Conservation (phyloP, 176 grass and related monocot genomes). For the Phoenix roebelenii region DNA sequence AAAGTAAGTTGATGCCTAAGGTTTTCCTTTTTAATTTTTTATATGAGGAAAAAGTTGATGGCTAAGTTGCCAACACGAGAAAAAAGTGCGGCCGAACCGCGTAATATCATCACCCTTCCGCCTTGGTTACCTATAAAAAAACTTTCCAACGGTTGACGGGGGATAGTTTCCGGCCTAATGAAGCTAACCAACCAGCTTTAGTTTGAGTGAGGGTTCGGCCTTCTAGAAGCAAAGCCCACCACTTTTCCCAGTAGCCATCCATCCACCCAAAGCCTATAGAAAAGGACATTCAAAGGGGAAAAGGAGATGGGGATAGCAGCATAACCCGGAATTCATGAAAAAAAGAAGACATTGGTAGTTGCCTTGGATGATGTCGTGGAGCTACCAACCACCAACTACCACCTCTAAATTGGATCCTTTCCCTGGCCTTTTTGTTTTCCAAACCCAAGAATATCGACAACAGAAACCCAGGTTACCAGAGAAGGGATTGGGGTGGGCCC, state of each 20-base stretch:
- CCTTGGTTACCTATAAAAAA: too few species aligned
- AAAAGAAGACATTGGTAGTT: slow-evolving; percentile 13
- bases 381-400: slow-evolving; percentile 51
- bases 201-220: slow-evolving; percentile 15
- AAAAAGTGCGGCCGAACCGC: too few species aligned
- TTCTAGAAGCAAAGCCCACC: slow-evolving; percentile 46
- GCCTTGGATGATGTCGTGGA: slow-evolving; percentile 39
- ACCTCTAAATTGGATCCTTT: slow-evolving; percentile 20
- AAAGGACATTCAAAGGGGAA: slow-evolving; percentile 20
- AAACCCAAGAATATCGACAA: slow-evolving; percentile 1
- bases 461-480: not conserved
- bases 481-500: not conserved
- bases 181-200: too few species aligned
- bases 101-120: too few species aligned
- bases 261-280: slow-evolving; percentile 17
- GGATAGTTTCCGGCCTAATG: slow-evolving; percentile 13
- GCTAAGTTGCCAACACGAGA: too few species aligned
- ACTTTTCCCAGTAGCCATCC: slow-evolving; percentile 20
- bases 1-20: too few species aligned
- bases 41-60: too few species aligned
- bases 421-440: slow-evolving; percentile 18
- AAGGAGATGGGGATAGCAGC: slow-evolving; percentile 6
- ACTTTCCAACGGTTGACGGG: not conserved
- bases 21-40: too few species aligned
- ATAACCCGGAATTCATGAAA: slow-evolving; percentile 9